These are phyloP conservation scores for Leccinum pellstonianum DNA, from an alignment of 768 basidiomycete genomes.

Conservation along the genomic window DNA sequence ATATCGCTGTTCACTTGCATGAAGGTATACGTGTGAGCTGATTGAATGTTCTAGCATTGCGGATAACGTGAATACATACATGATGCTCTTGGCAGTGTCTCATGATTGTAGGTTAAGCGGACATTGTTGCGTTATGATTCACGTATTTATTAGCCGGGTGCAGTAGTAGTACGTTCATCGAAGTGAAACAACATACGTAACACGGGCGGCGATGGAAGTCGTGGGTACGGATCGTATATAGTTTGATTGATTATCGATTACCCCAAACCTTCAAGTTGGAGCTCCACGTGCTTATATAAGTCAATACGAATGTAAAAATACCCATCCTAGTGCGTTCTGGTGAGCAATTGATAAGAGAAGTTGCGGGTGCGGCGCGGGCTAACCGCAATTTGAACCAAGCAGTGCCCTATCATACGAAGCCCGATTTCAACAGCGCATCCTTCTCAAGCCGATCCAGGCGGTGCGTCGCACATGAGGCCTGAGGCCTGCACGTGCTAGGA, in stretches of 20 bases:
- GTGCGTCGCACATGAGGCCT: background rate
- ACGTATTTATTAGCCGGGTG: background rate
- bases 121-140: background rate
- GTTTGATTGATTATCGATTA: background rate
- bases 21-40: background rate
- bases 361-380: background rate
- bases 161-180: background rate
- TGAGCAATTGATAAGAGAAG: background rate
- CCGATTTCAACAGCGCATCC: background rate
- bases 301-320: background rate
- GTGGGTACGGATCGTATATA: background rate
- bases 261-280: background rate
- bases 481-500: background rate
- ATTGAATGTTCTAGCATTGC: background rate
- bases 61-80: too few relatives aligned
- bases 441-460: background rate
- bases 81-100: background rate
- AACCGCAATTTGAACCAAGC: background rate
- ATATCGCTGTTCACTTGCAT: background rate
- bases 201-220: background rate
- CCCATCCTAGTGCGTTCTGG: background rate
- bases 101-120: background rate
- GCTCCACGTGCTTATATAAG: background rate
- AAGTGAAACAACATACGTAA: background rate
- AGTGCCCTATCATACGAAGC: background rate